phyloP scores from a whole-genome alignment of 108 stramenopile genomes.

The Fistulifera solaris region DNA sequence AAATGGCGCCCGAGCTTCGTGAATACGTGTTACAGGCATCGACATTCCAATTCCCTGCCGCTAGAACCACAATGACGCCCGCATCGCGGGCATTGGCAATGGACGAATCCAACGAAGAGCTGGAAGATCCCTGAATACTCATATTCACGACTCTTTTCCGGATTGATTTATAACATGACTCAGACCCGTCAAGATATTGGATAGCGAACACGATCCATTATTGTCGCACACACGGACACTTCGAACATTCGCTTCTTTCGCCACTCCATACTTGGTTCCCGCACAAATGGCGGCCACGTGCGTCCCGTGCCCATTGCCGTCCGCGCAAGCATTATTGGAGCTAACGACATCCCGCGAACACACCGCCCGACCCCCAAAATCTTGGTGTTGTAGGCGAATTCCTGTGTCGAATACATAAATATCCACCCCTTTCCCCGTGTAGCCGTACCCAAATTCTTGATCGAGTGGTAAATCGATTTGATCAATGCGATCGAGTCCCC shows the following conservation, averaged over 20 bases:
- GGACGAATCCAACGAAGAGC: not conserved
- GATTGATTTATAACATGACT: not conserved
- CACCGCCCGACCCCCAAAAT: not conserved
- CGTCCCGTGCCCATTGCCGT: slow-evolving; percentile 33
- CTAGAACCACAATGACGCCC: not conserved
- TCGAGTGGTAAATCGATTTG: not conserved
- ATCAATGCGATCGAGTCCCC: not conserved
- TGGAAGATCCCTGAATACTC: not conserved
- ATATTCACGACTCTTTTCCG: not conserved
- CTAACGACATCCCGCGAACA: not conserved
- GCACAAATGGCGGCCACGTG: slow-evolving; percentile 41
- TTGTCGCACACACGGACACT: slow-evolving; percentile 14
- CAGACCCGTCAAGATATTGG: not conserved
- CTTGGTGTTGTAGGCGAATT: not conserved
- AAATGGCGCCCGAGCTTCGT: not conserved
- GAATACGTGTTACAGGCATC: slow-evolving; percentile 2
- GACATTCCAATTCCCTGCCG: not conserved
- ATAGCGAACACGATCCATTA: not conserved
- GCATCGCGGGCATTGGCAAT: not conserved
- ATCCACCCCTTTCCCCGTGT: not conserved
- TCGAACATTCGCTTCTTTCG: slow-evolving; percentile 11
- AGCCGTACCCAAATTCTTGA: not conserved
- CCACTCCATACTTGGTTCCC: slow-evolving; percentile 6
- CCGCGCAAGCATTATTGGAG: not conserved
- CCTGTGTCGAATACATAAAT: slow-evolving; percentile 4